Conservation (phyloP, 306 rosid genomes). For the Cucurbita maxima region DNA sequence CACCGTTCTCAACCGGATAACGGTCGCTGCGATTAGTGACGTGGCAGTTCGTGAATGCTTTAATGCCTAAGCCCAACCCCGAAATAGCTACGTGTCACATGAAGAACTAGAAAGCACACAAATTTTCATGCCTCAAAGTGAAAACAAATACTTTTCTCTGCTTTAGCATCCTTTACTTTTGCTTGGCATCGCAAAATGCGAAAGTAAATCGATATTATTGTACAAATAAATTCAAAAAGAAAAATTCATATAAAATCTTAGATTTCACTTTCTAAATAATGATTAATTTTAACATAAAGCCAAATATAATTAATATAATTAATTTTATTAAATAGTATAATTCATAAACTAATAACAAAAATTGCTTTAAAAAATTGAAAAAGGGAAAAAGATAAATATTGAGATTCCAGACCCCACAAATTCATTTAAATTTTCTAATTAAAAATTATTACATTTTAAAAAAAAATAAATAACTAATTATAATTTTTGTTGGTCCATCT, state of each 20-base stretch:
- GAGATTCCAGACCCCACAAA: background rate
- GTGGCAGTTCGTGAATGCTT: background rate
- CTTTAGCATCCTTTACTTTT: background rate
- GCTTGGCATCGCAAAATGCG: background rate
- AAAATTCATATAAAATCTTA: background rate
- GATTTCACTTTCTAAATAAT: background rate
- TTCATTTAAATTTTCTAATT: background rate
- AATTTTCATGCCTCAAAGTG: background rate
- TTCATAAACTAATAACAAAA: no score
- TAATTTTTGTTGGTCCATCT: background rate
- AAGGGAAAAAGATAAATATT: background rate
- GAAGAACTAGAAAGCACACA: background rate
- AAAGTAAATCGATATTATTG: background rate
- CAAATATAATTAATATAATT: background rate
- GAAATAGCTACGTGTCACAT: background rate
- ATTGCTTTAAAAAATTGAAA: background rate
- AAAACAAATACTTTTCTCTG: background rate
- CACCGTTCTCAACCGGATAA: background rate
- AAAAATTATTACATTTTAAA: background rate
- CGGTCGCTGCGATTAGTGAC: background rate
- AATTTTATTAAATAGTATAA: background rate
- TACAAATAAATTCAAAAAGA: background rate
- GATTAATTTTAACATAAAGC: background rate
- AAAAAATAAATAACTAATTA: background rate
- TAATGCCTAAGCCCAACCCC: background rate